Evolutionary conservation across 805 yeast genomes (phyloP), one percentile per base, ranked within the genome.

Genomic region (Kodamaea sagamina): DNA sequence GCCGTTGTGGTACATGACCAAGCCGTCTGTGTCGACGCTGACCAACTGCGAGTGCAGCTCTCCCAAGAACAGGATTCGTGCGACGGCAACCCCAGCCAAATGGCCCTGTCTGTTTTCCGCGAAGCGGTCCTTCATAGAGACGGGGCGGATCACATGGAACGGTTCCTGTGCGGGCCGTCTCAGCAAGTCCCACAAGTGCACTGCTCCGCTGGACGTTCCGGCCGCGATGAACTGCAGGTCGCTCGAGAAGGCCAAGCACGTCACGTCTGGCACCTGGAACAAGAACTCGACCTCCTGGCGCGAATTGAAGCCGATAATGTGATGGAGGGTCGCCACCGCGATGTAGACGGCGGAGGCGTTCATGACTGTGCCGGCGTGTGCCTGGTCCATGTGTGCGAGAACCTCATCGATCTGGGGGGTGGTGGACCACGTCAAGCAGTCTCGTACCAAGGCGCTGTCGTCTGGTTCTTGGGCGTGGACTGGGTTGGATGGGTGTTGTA

Each of bases 161-260:
- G 34, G 34, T 15, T 29, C 34, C 10, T 15, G 15, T 7, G 48
- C 47, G 1, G 21, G 36, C 24, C 21, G 75, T 50, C 52, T 81
- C 78, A 4, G 66, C 61, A 68, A 51, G 48, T 86, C 82, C 95
- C 96, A 92, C 1, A 86, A 51, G 21, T 74, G 65, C 2, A 90
- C 72, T 42, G 68, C 70, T 0, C 97, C 98, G 16, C 72, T 63
- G 4, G 71, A 67, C 50, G 75, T 80, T 1, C 96, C 95, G 0
- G 81, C 84, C 0, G 85, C 88, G 2, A 89, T 49, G 53, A 74
- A 77, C 0, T 84, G 71, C 1, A 86, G 84, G 57, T 90, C 96
- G 5, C 77, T 65, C 0, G 93, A 83, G 10, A 84, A 62, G 0
- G 79, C 70, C 17, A 89, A 54, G 2, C 78, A 47, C 0, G 85